Percentiles rank a stretch among this genome's conserved stretches.
phyloP scores from a whole-genome alignment of 768 basidiomycete species.

The Lactifluus pinguis region DNA sequence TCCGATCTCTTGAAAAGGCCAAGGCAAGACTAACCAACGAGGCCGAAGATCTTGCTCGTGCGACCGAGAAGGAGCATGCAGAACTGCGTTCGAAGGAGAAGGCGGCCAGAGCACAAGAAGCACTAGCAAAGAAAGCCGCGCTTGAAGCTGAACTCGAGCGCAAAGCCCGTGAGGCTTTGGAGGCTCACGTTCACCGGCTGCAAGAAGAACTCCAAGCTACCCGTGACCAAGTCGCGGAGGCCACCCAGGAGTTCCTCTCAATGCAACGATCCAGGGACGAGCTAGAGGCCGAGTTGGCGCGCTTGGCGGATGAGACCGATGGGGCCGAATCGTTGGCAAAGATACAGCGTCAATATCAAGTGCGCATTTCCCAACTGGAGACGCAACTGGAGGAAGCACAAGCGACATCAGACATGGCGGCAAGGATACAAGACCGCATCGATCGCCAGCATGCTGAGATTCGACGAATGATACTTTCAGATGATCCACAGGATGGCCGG shows the following conservation, averaged over 20 bases:
- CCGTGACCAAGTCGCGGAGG: constrained; percentile 47
- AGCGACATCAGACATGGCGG: constrained; percentile 37
- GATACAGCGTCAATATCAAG: constrained; percentile 54
- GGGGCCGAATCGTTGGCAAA: constrained; percentile 46
- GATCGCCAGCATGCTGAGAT: constrained; percentile 67
- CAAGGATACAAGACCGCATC: constrained; percentile 51
- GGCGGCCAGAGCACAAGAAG: constrained; percentile 50
- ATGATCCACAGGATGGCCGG: constrained; percentile 46
- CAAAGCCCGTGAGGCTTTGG: constrained; percentile 53
- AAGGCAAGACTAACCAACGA: constrained; percentile 67
- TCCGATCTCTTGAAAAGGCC: constrained; percentile 81
- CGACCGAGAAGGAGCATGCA: constrained; percentile 60
- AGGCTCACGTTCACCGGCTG: constrained; percentile 49
- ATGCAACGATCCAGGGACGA: constrained; percentile 55
- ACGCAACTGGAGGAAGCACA: constrained; percentile 50
- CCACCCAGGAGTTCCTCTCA: constrained; percentile 41
- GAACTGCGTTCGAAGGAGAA: constrained; percentile 65
- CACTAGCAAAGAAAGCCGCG: constrained; percentile 45
- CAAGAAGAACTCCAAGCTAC: constrained; percentile 51
- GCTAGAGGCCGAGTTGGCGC: constrained; percentile 57
- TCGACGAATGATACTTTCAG: constrained; percentile 51
- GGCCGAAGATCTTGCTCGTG: constrained; percentile 70
- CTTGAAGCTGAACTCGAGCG: constrained; percentile 61
- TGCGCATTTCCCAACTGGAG: constrained; percentile 54
- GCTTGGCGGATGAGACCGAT: constrained; percentile 53